Evolutionary conservation across 805 yeast species (phyloP).

Genomic region (Tetrapisispora namnaoensis): DNA sequence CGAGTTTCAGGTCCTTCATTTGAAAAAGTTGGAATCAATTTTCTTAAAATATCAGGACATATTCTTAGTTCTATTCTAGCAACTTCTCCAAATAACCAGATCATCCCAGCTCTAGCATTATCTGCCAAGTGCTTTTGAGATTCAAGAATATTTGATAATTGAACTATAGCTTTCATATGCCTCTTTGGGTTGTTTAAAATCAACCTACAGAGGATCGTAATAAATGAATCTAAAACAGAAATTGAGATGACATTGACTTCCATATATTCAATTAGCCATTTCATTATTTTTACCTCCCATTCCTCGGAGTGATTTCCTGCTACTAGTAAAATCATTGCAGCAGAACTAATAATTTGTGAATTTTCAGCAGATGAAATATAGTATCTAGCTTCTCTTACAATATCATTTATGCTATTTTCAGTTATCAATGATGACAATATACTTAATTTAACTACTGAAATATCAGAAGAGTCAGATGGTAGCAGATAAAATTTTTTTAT

Average conservation of each 20-base stretch:
- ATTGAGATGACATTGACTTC: conserved; percentile 19
- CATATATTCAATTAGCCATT: conserved; percentile 52
- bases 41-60: conserved; percentile 70
- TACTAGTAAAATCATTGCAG: conserved; percentile 53
- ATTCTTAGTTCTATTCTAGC: conserved; percentile 37
- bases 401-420: conserved; percentile 39
- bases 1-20: conserved; percentile 50
- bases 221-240: conserved; percentile 47
- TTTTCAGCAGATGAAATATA: conserved; percentile 31
- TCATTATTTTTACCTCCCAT: conserved; percentile 47
- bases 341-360: conserved; percentile 30
- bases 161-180: conserved; percentile 46
- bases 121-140: conserved; percentile 22
- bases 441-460: conserved; percentile 46
- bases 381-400: conserved; percentile 57
- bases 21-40: conserved; percentile 43
- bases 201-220: conserved; percentile 62
- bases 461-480: conserved; percentile 40
- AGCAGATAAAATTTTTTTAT: conserved; percentile 44
- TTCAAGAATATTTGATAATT: conserved; percentile 34
- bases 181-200: conserved; percentile 52
- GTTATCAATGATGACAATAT: conserved; percentile 52
- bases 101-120: conserved; percentile 67
- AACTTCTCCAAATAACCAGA: conserved; percentile 89
- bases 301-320: conserved; percentile 42